Percentiles rank a stretch among this genome's conserved stretches.
These are phyloP conservation scores for Geranium rotundifolium DNA, from an alignment of 345 rosid species.

Conservation along the genomic window DNA sequence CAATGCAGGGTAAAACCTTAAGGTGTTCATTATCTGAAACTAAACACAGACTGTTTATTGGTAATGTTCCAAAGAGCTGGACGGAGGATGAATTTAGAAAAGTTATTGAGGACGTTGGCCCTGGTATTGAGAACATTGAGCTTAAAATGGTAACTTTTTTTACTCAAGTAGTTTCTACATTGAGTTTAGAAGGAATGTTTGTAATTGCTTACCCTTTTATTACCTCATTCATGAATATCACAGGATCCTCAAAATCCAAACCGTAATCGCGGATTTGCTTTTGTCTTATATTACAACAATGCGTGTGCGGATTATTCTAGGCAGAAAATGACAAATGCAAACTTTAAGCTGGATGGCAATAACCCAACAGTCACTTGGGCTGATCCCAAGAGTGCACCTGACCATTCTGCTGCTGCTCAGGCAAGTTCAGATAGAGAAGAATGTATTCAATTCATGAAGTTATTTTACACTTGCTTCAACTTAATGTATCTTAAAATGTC, in stretches of 20 bases:
- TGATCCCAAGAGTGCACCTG: slow-evolving; percentile 90
- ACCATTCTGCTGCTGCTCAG: slow-evolving; percentile 85
- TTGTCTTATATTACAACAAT: slow-evolving; percentile 82
- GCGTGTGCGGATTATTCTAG: slow-evolving; percentile 99
- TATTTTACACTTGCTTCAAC: background rate
- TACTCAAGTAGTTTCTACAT: slow-evolving; percentile 6
- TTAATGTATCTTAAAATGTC: background rate
- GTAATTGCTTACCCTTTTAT: slow-evolving; percentile 6
- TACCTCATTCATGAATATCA: slow-evolving; percentile 10
- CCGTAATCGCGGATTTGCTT: slow-evolving; percentile 96
- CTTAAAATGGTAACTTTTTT: slow-evolving; percentile 65
- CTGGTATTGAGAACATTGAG: slow-evolving; percentile 85
- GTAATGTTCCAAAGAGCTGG: slow-evolving; percentile 93
- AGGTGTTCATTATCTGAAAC: slow-evolving; percentile 91
- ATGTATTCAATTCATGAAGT: too few relatives aligned
- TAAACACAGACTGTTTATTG: slow-evolving; percentile 85
- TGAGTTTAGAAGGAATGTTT: background rate
- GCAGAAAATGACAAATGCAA: slow-evolving; percentile 72
- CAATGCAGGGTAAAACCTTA: slow-evolving; percentile 76
- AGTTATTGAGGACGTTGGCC: slow-evolving; percentile 73
- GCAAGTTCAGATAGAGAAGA: slow-evolving; percentile 18
- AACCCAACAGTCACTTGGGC: slow-evolving; percentile 97
- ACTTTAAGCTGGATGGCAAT: slow-evolving; percentile 88
- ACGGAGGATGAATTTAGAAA: slow-evolving; percentile 81
- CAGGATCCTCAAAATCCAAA: slow-evolving; percentile 83